phyloP scores from a whole-genome alignment of 1,284 basidiomycete genomes.

The Trametes sp. region DNA sequence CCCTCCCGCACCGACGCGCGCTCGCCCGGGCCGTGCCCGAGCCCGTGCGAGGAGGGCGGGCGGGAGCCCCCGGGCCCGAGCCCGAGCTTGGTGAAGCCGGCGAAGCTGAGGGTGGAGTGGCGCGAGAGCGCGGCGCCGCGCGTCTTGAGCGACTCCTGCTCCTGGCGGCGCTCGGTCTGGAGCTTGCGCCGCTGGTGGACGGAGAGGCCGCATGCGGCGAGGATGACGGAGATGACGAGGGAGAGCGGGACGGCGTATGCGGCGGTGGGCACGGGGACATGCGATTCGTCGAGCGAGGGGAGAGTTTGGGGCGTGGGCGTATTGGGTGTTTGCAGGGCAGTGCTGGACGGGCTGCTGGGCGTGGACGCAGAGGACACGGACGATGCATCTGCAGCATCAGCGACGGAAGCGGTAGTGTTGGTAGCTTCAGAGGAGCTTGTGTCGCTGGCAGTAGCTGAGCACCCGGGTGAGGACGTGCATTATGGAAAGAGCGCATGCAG shows the following conservation, averaged over 20 bases:
- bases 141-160: conserved; percentile 22
- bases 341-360: conserved; percentile 4
- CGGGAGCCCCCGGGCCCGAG: too few species aligned
- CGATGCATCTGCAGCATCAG: background rate
- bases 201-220: conserved; percentile 46
- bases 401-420: background rate
- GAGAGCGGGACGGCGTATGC: conserved; percentile 56
- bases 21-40: too few species aligned
- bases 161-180: conserved; percentile 33
- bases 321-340: conserved; percentile 1
- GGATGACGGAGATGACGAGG: conserved; percentile 48
- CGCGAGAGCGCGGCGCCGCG: conserved; percentile 24
- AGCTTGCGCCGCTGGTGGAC: conserved; percentile 41
- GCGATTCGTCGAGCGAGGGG: conserved; percentile 41
- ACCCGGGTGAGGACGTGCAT: background rate
- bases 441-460: background rate
- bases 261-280: conserved; percentile 45
- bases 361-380: background rate
- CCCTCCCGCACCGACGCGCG: background rate
- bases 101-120: conserved; percentile 28
- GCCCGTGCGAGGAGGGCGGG: too few species aligned
- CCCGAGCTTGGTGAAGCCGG: conserved; percentile 25
- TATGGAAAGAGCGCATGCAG: background rate
- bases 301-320: conserved; percentile 21
- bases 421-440: background rate